Evolutionary conservation across 2,329 filamentous ascomycete species (phyloP), one percentile per base, ranked within the genome.

Genomic region (Alternaria burnsii): DNA sequence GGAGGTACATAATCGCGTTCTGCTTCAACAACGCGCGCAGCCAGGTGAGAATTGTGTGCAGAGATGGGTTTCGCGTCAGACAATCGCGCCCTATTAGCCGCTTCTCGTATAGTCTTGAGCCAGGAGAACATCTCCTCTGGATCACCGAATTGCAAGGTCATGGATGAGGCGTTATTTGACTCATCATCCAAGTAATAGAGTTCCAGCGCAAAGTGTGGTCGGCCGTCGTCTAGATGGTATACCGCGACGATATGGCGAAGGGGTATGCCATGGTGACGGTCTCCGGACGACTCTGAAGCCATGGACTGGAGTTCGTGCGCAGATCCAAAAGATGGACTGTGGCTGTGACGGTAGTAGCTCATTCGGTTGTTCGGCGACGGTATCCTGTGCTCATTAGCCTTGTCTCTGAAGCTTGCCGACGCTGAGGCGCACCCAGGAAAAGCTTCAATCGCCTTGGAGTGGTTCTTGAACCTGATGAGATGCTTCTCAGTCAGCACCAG

Each of bases 401-500:
- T 41, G 56, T 44, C 59, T 32, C 22, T 43, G n/a, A 42, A 22
- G 14, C 28, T 16, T n/a, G 32, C 40, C 10, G 46, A 26, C 22
- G 48, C 8, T 40, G 46, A 12, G 16, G 58, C 70, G 42, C 67
- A 81, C 59, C 67, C 65, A 46, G 85, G 83, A 67, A 91, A 91
- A 40, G 83, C 80, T 59, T 91, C 89, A 28, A 84, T 82, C 12
- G 89, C 89, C 73, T 89, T 89, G 44, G 82, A 79, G 67, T 90
- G 87, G 69, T 81, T 89, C 76, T 91, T 90, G 80, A 89, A 91
- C 12, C 89, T 84, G 55, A 91, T 79, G 56, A 92, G 78, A 74
- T 91, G 87, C 6, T 84, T 86, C 65, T 91, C 89, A 7, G 89
- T 92, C 65, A 92, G 80, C 14, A 91, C 89, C 55, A 92, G 80